Evolutionary conservation across 768 basidiomycete genomes (phyloP).

Genomic region (Mycena olivaceomarginata): DNA sequence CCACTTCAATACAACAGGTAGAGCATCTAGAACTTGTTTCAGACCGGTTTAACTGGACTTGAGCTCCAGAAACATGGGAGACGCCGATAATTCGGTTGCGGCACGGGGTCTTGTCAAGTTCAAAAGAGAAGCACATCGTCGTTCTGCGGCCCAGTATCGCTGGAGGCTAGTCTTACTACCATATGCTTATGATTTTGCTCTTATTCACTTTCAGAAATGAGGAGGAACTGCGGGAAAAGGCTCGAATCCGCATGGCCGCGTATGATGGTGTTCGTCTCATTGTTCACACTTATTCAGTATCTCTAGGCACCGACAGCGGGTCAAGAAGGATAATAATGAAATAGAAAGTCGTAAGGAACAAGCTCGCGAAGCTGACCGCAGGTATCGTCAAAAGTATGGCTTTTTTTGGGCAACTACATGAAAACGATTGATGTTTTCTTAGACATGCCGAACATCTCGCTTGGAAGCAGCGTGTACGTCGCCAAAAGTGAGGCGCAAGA

Average conservation of each 20-base stretch:
- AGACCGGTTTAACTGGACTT: no score
- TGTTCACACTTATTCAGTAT: neutral
- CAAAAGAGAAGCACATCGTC: neutral
- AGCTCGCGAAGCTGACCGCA: neutral
- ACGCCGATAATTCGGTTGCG: no score
- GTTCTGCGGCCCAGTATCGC: neutral
- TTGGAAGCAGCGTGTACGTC: neutral
- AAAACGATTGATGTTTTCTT: no score
- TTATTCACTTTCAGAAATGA: neutral
- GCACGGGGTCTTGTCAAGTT: neutral
- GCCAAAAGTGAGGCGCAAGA: neutral
- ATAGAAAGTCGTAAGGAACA: neutral
- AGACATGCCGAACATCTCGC: neutral
- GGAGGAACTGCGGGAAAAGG: slow-evolving; percentile 4
- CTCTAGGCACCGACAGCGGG: neutral
- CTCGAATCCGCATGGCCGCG: slow-evolving; percentile 8
- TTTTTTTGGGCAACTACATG: no score
- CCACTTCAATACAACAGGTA: neutral
- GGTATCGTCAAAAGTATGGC: neutral
- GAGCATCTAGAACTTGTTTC: no score
- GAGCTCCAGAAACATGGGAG: no score
- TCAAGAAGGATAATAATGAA: neutral
- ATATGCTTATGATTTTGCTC: neutral
- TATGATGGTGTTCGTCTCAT: neutral
- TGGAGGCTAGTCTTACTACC: neutral